A percentile compares a stretch with the other conserved stretches of the same genome.
phyloP scores from a whole-genome alignment of 192 early-diverging fungal species.

The Entophlyctis helioformis region DNA sequence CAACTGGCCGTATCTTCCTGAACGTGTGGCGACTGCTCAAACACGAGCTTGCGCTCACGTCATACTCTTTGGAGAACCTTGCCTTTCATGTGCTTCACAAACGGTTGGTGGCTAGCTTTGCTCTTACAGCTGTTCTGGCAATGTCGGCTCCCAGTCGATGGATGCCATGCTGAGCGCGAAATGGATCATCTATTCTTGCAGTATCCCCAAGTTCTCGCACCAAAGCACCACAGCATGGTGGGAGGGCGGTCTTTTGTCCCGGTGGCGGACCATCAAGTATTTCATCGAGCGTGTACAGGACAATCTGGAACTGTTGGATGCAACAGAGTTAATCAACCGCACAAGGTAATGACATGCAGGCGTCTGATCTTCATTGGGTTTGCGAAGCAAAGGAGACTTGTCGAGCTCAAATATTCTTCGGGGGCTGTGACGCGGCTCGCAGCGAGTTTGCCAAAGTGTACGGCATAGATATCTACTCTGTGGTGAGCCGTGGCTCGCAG shows the following conservation, averaged over 20 bases:
- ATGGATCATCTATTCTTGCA: slow-evolving; percentile 9
- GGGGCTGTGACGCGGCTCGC: too few relatives aligned
- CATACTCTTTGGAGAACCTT: slow-evolving; percentile 68
- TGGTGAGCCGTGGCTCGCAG: slow-evolving; percentile 82
- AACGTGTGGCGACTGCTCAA: slow-evolving; percentile 84
- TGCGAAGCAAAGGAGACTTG: too few relatives aligned
- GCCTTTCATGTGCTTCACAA: slow-evolving; percentile 58
- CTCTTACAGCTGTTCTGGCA: not conserved
- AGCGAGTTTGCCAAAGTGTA: slow-evolving; percentile 83
- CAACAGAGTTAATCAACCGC: slow-evolving; percentile 51
- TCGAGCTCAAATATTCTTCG: too few relatives aligned
- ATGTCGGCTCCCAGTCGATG: too few relatives aligned
- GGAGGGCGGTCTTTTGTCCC: slow-evolving; percentile 22
- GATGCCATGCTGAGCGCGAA: not conserved
- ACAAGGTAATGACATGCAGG: slow-evolving; percentile 34
- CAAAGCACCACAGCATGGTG: slow-evolving; percentile 60
- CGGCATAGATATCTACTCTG: slow-evolving; percentile 80
- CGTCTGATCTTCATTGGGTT: too few relatives aligned
- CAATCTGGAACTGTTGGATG: slow-evolving; percentile 59
- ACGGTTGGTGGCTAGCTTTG: too few relatives aligned
- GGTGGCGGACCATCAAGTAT: slow-evolving; percentile 52
- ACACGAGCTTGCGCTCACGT: slow-evolving; percentile 60
- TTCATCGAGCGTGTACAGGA: slow-evolving; percentile 56
- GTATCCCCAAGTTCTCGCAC: slow-evolving; percentile 53
- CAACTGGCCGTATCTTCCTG: slow-evolving; percentile 67